These are phyloP conservation scores for Pseudozyma flocculosa DNA, from an alignment of 1,284 basidiomycete genomes.

Conservation along the genomic window DNA sequence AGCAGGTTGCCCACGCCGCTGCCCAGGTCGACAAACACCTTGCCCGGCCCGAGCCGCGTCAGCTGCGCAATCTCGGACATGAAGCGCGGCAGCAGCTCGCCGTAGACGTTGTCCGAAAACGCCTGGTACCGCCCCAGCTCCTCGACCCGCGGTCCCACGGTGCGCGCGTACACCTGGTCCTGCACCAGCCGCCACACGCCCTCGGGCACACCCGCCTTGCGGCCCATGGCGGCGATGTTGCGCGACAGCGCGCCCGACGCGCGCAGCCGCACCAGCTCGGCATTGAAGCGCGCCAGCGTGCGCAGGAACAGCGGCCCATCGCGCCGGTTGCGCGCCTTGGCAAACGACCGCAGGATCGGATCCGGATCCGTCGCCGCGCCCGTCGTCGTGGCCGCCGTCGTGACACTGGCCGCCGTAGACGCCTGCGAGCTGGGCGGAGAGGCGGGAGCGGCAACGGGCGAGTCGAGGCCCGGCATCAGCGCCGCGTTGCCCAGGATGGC, in stretches of 20 bases:
- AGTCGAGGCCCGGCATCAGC: slow-evolving; percentile 5
- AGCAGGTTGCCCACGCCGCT: slow-evolving; percentile 65
- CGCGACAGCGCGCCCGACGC: slow-evolving; percentile 51
- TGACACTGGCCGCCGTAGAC: slow-evolving; percentile 2
- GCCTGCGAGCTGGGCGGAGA: slow-evolving; percentile 14
- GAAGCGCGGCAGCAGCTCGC: slow-evolving; percentile 59
- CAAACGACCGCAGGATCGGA: slow-evolving; percentile 62
- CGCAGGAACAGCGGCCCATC: slow-evolving; percentile 62
- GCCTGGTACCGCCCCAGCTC: slow-evolving; percentile 61
- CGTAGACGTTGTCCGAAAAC: slow-evolving; percentile 59
- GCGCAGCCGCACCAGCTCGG: slow-evolving; percentile 59
- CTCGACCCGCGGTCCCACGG: slow-evolving; percentile 63
- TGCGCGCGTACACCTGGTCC: slow-evolving; percentile 63
- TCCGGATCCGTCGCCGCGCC: slow-evolving; percentile 36
- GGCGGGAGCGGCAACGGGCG: slow-evolving; percentile 12
- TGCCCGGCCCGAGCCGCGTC: slow-evolving; percentile 52
- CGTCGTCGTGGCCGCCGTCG: slow-evolving; percentile 8
- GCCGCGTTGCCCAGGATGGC: slow-evolving; percentile 14
- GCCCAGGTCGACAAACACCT: slow-evolving; percentile 63
- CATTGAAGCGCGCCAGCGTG: slow-evolving; percentile 62
- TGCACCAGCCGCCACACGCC: slow-evolving; percentile 62
- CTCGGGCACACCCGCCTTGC: slow-evolving; percentile 49
- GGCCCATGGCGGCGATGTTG: slow-evolving; percentile 49
- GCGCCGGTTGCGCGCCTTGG: slow-evolving; percentile 62
- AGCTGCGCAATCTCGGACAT: slow-evolving; percentile 58